Evolutionary conservation across 768 basidiomycete genomes (phyloP).

Genomic region (Phaffia tasmanica): DNA sequence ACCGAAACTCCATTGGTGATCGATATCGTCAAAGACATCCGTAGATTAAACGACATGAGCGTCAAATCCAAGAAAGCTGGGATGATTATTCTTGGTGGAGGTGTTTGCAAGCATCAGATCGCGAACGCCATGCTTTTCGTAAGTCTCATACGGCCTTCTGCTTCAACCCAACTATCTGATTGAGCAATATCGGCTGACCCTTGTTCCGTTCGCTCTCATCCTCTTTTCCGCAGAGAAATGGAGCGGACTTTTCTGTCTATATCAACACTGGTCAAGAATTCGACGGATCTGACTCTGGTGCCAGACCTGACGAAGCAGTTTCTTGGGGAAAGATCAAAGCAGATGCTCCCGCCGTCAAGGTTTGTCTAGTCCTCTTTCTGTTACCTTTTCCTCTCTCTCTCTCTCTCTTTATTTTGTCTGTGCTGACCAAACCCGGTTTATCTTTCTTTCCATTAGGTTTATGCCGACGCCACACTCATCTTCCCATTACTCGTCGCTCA

Average conservation of each 20-base stretch:
- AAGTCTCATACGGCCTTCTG: conserved; percentile 31
- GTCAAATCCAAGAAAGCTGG: conserved; percentile 84
- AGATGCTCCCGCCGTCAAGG: conserved; percentile 44
- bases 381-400: conserved; percentile 11
- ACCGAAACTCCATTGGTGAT: conserved; percentile 48
- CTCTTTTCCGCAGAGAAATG: conserved; percentile 60
- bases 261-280: conserved; percentile 99
- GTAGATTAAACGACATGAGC: conserved; percentile 76
- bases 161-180: neutral
- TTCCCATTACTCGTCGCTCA: conserved; percentile 92
- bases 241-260: conserved; percentile 93
- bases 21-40: conserved; percentile 91
- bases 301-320: conserved; percentile 91
- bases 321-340: conserved; percentile 97
- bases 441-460: conserved; percentile 48
- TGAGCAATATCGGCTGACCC: neutral
- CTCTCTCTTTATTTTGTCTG: neutral
- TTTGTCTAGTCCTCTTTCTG: conserved; percentile 25
- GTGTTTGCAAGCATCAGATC: conserved; percentile 98
- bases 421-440: neutral
- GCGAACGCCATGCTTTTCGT: conserved; percentile 99
- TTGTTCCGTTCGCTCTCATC: neutral
- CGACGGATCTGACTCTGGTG: conserved; percentile 95
- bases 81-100: conserved; percentile 95
- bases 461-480: conserved; percentile 91